phyloP scores from a whole-genome alignment of 306 rosid species.

The Lablab purpureus region DNA sequence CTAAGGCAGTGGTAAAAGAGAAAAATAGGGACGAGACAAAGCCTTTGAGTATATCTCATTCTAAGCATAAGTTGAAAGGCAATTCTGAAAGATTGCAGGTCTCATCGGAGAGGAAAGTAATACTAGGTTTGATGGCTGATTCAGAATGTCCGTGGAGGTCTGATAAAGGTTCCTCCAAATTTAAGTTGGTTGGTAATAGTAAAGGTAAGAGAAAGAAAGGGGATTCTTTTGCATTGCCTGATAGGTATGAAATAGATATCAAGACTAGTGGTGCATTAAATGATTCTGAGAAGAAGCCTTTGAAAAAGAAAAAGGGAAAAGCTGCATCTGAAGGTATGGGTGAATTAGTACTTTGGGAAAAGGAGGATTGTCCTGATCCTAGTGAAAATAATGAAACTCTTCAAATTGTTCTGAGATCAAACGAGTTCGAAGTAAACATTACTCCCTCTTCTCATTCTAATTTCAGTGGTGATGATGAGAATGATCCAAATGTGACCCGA shows the following conservation, averaged over 20 bases:
- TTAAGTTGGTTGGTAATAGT: constrained; percentile 41
- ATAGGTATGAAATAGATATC: constrained; percentile 49
- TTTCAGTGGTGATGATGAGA: constrained; percentile 47
- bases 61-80: constrained; percentile 31
- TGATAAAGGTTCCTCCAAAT: constrained; percentile 48
- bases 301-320: constrained; percentile 50
- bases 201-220: constrained; percentile 57
- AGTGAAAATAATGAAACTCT: constrained; percentile 36
- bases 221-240: constrained; percentile 35
- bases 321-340: constrained; percentile 44
- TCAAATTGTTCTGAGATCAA: constrained; percentile 39
- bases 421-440: constrained; percentile 47
- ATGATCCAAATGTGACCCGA: constrained; percentile 58
- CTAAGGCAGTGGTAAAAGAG: constrained; percentile 40
- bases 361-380: constrained; percentile 42
- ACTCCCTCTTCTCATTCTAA: constrained; percentile 58
- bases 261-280: constrained; percentile 50
- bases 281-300: constrained; percentile 44
- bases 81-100: constrained; percentile 35
- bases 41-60: constrained; percentile 28
- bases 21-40: constrained; percentile 39
- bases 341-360: constrained; percentile 56
- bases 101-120: constrained; percentile 52
- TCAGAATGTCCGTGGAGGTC: constrained; percentile 70
- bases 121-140: constrained; percentile 66